Percentiles rank a stretch among this genome's conserved stretches.
Conservation (phyloP, 2,329 filamentous ascomycete species). For the Aureobasidium sp. region DNA sequence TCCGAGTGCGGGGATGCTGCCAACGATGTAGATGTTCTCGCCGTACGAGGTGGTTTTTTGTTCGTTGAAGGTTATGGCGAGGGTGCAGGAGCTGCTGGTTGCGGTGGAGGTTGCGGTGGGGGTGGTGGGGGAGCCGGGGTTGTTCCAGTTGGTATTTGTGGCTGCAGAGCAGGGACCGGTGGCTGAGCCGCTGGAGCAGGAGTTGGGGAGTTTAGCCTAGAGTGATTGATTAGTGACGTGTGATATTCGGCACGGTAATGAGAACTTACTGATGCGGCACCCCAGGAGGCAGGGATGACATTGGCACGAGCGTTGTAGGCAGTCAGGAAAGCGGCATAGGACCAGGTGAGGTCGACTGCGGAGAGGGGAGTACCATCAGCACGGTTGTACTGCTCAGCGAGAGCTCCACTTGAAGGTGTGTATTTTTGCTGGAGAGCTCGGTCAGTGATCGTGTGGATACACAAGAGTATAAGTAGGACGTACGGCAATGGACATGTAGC, state of each 20-base stretch:
- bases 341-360: conserved; percentile 76
- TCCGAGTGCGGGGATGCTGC: conserved; percentile 64
- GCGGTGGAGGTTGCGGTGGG: too few species aligned
- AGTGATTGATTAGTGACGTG: conserved; percentile 28
- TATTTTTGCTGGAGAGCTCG: conserved; percentile 39
- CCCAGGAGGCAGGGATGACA: conserved; percentile 65
- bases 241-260: too few species aligned
- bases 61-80: conserved; percentile 66
- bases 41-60: conserved; percentile 63
- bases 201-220: conserved; percentile 27
- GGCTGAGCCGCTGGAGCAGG: conserved; percentile 30
- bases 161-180: conserved; percentile 32
- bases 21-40: conserved; percentile 70
- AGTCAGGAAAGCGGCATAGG: conserved; percentile 75
- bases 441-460: conserved; percentile 8
- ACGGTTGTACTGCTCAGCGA: conserved; percentile 73
- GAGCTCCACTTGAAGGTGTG: conserved; percentile 65
- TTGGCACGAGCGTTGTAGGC: conserved; percentile 64
- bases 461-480: not conserved
- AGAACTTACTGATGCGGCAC: conserved; percentile 39
- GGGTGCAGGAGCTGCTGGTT: too few species aligned
- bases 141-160: conserved; percentile 34
- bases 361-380: conserved; percentile 58
- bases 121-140: conserved; percentile 34
- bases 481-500: conserved; percentile 48